These are phyloP conservation scores for Cardiospermum halicacabum DNA, from an alignment of 345 rosid genomes.

Conservation along the genomic window DNA sequence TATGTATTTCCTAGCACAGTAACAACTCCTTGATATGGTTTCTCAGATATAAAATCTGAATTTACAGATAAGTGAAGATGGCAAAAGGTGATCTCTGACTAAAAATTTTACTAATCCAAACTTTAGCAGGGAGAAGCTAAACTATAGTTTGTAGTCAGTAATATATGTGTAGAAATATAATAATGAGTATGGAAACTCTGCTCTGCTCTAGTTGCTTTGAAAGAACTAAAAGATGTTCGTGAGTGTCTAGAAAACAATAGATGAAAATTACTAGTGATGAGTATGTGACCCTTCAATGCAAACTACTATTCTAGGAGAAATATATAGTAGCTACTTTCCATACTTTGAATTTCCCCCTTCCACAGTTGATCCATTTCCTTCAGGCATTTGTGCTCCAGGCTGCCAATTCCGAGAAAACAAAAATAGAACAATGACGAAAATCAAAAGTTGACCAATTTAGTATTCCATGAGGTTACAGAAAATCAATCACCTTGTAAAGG, in stretches of 20 bases:
- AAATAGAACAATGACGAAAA: constrained; percentile 13
- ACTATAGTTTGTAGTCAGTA: background rate
- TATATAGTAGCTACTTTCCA: constrained; percentile 10
- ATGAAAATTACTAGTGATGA: background rate
- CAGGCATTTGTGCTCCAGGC: constrained; percentile 61
- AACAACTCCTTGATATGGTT: background rate
- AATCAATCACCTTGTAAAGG: constrained; percentile 58
- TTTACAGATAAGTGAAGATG: background rate
- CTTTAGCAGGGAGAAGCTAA: background rate
- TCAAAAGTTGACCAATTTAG: background rate
- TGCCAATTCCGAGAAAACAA: constrained; percentile 34
- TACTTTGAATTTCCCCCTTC: constrained; percentile 77
- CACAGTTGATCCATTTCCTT: constrained; percentile 43
- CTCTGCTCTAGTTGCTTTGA: constrained; percentile 1
- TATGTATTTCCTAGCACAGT: background rate
- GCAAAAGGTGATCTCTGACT: background rate
- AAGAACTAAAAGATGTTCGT: background rate
- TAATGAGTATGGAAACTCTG: background rate
- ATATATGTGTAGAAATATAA: background rate
- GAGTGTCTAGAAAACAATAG: constrained; percentile 4
- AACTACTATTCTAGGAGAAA: background rate
- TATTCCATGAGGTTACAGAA: constrained; percentile 9
- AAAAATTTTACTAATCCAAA: background rate
- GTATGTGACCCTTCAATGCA: background rate
- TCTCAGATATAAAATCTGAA: background rate